These are phyloP conservation scores for Neurospora tetraspora DNA, from an alignment of 495 filamentous ascomycete genomes.

Conservation along the genomic window DNA sequence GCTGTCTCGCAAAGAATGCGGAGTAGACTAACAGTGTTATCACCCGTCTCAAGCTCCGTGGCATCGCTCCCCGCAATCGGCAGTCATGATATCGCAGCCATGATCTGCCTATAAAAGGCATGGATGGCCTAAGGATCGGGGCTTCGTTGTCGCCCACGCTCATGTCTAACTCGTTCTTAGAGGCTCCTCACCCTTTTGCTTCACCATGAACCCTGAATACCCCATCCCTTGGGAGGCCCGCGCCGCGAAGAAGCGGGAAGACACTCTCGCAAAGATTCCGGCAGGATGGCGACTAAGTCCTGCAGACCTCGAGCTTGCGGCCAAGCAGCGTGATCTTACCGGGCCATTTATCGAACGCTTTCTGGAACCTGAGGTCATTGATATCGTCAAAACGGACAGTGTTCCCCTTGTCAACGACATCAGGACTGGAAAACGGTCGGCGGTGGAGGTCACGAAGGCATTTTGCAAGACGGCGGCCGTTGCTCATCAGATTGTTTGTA, in stretches of 20 bases:
- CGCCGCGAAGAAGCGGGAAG: constrained; percentile 16
- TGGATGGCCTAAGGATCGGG: background rate
- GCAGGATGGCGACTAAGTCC: constrained; percentile 17
- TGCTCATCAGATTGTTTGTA: constrained; percentile 45
- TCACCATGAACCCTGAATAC: background rate
- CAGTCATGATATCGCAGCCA: background rate
- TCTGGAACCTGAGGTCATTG: constrained; percentile 10
- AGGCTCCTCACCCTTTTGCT: background rate
- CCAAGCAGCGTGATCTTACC: constrained; percentile 15
- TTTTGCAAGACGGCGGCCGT: constrained; percentile 46
- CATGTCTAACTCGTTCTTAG: background rate
- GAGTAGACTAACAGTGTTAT: background rate
- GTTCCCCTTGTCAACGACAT: constrained; percentile 14
- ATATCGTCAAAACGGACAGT: constrained; percentile 12
- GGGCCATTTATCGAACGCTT: constrained; percentile 25
- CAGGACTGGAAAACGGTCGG: constrained; percentile 7
- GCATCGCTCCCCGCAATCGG: background rate
- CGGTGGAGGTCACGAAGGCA: constrained; percentile 30
- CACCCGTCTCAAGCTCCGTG: background rate
- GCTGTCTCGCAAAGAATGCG: background rate
- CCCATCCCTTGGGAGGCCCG: constrained; percentile 12
- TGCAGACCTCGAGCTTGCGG: constrained; percentile 8
- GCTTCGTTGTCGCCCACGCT: background rate
- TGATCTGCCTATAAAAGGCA: background rate
- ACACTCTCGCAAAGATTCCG: constrained; percentile 15